Conservation (phyloP, 495 filamentous ascomycete genomes). For the Penicillium riverlandense region DNA sequence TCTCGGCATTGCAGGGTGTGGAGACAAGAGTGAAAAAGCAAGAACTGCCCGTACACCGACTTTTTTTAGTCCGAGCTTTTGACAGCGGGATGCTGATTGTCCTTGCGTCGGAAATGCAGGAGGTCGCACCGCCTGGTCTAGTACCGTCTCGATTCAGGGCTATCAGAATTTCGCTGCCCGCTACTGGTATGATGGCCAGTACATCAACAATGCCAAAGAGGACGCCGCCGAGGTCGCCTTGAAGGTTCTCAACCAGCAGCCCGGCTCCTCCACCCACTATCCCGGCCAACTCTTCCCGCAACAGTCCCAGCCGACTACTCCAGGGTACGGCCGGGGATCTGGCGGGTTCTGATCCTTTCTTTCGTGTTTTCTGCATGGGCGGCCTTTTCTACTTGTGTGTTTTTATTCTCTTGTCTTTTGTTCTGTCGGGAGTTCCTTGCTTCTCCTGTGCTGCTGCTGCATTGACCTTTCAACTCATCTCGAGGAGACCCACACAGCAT, state of each 20-base stretch:
- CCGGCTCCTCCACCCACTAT: conserved; percentile 16
- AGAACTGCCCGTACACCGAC: conserved; percentile 30
- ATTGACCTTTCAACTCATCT: not conserved
- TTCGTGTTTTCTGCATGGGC: conserved; percentile 18
- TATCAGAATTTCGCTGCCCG: conserved; percentile 50
- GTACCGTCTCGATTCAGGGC: conserved; percentile 55
- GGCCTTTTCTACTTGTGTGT: conserved; percentile 17
- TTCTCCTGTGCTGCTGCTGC: conserved; percentile 6
- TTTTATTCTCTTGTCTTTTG: conserved; percentile 5
- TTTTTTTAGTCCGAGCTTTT: conserved; percentile 21
- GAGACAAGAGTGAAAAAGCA: conserved; percentile 18
- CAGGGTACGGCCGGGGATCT: conserved; percentile 10
- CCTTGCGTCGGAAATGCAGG: conserved; percentile 42
- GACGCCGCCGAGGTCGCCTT: conserved; percentile 79
- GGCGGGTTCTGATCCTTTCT: conserved; percentile 12
- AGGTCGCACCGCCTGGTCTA: conserved; percentile 88
- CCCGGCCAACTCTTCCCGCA: conserved; percentile 19
- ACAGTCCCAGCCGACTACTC: conserved; percentile 1
- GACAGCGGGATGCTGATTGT: conserved; percentile 19
- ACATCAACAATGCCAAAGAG: conserved; percentile 80
- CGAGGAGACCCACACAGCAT: not conserved
- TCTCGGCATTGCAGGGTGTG: conserved; percentile 23
- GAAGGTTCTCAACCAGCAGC: conserved; percentile 25
- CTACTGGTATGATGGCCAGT: conserved; percentile 88
- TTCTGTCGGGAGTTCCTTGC: conserved; percentile 5